phyloP scores from a whole-genome alignment of 2,329 filamentous ascomycete species.

The Phaeosphaeria sp. region DNA sequence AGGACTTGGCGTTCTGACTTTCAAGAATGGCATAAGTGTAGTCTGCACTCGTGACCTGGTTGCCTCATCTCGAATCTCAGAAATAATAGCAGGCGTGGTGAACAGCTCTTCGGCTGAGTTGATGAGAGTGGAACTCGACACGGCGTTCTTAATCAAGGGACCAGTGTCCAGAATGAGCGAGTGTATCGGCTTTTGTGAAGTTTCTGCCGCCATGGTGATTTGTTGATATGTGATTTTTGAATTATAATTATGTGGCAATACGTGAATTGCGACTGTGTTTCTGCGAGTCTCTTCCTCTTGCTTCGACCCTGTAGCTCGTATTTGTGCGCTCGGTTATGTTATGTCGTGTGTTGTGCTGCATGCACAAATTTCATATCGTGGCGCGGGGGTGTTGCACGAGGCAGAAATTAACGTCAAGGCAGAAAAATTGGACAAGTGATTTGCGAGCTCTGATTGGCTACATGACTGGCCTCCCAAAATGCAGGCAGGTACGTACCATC shows the following conservation, averaged over 20 bases:
- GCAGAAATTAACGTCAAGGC: constrained; percentile 1
- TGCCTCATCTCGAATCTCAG: constrained; percentile 84
- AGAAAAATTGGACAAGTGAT: background rate
- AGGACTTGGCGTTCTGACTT: constrained; percentile 73
- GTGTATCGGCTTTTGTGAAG: constrained; percentile 71
- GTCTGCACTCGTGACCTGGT: constrained; percentile 84
- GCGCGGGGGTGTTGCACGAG: constrained; percentile 12
- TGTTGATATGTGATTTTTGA: background rate
- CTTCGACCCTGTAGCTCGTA: background rate
- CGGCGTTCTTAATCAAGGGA: constrained; percentile 92
- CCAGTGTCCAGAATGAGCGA: constrained; percentile 89
- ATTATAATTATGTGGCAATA: background rate
- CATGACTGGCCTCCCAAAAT: background rate
- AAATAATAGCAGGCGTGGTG: constrained; percentile 83
- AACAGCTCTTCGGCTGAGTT: constrained; percentile 68
- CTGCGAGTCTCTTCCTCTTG: background rate
- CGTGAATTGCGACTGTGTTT: background rate
- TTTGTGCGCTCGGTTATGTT: background rate
- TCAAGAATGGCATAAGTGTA: constrained; percentile 83
- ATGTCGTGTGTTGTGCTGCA: background rate
- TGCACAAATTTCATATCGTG: constrained; percentile 18
- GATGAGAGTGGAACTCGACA: constrained; percentile 81
- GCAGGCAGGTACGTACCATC: constrained; percentile 1
- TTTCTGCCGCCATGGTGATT: constrained; percentile 28
- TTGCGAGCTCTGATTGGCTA: constrained; percentile 5